These are phyloP conservation scores for Phytomonas francai DNA, from an alignment of 208 protist species.

Conservation along the genomic window DNA sequence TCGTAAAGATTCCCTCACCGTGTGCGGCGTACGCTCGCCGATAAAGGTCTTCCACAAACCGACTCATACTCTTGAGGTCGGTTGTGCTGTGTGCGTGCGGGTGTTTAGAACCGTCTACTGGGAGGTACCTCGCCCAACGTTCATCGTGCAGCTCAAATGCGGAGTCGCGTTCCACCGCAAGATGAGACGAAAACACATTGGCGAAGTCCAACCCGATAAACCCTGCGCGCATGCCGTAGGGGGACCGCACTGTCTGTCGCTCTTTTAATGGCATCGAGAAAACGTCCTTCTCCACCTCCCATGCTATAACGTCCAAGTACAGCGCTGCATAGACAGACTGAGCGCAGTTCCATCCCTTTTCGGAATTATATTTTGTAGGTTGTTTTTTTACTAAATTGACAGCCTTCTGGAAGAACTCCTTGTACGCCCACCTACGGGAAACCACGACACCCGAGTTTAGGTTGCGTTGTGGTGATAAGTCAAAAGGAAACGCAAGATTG, in stretches of 20 bases:
- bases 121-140: not conserved
- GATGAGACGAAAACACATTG: not conserved
- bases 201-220: not conserved
- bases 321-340: not conserved
- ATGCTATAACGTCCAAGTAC: not conserved
- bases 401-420: not conserved
- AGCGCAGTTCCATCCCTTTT: not conserved
- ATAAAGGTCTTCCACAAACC: not conserved
- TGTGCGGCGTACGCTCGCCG: not conserved
- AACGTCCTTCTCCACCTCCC: constrained; percentile 1
- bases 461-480: not conserved
- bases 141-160: not conserved
- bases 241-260: not conserved
- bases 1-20: not conserved
- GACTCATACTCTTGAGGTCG: not conserved
- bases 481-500: not conserved
- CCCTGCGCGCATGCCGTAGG: not conserved
- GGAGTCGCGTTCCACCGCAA: not conserved
- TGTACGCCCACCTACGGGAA: not conserved
- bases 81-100: not conserved
- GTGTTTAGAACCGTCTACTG: too few relatives aligned
- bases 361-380: not conserved
- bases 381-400: not conserved
- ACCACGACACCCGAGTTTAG: not conserved
- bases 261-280: not conserved